Evolutionary conservation across 768 basidiomycete genomes (phyloP).

Genomic region (Termitomyces sp.): DNA sequence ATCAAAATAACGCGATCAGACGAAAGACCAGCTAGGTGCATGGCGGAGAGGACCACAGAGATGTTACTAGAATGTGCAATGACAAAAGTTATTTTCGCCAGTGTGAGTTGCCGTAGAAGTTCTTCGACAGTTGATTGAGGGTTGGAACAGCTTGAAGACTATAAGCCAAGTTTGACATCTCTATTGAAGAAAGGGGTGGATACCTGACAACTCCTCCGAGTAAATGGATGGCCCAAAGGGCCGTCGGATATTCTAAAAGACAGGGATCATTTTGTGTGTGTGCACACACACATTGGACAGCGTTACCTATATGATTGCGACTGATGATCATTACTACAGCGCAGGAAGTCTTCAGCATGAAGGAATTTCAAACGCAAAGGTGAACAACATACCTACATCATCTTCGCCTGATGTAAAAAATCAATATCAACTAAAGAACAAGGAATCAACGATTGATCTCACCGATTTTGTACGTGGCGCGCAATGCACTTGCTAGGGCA

Average conservation of each 20-base stretch:
- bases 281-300: background rate
- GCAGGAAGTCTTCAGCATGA: background rate
- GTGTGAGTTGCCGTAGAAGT: slow-evolving; percentile 42
- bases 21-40: slow-evolving; percentile 26
- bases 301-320: slow-evolving; percentile 46
- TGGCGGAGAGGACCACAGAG: slow-evolving; percentile 30
- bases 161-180: background rate
- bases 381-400: slow-evolving; percentile 39
- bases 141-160: slow-evolving; percentile 40
- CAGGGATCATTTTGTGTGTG: background rate
- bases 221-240: slow-evolving; percentile 45
- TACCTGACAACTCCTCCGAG: slow-evolving; percentile 50
- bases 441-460: background rate
- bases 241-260: slow-evolving; percentile 36
- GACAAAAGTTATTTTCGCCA: slow-evolving; percentile 35
- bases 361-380: background rate
- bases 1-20: slow-evolving; percentile 34
- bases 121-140: slow-evolving; percentile 49
- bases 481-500: slow-evolving; percentile 31
- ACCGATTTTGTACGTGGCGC: slow-evolving; percentile 23
- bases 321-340: slow-evolving; percentile 44
- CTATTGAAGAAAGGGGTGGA: slow-evolving; percentile 6
- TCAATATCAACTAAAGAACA: background rate
- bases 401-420: slow-evolving; percentile 30
- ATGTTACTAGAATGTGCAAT: slow-evolving; percentile 37